These are phyloP conservation scores for Metarhizium guizhouense DNA, from an alignment of 2,329 filamentous ascomycete species.

Conservation along the genomic window DNA sequence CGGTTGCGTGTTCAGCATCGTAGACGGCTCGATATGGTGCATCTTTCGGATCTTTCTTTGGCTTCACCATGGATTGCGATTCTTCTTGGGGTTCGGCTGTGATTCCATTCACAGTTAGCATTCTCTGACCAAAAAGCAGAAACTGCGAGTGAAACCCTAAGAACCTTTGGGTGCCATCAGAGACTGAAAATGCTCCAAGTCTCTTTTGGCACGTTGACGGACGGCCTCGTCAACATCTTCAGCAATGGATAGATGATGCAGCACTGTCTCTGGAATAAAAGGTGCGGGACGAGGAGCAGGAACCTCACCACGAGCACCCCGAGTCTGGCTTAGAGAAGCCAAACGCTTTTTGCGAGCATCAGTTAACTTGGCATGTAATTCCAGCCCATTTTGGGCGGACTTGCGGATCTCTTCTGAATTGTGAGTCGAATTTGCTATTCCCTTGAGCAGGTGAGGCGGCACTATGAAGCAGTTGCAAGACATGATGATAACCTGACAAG, in stretches of 20 bases:
- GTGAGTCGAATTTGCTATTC: constrained; percentile 29
- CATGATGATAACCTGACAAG: constrained; percentile 7
- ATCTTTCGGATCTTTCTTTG: constrained; percentile 12
- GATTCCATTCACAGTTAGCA: constrained; percentile 1
- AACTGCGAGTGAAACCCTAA: background rate
- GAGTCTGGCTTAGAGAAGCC: constrained; percentile 22
- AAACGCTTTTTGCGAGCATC: constrained; percentile 25
- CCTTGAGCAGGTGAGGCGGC: constrained; percentile 35
- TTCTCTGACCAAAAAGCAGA: background rate
- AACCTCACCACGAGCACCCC: constrained; percentile 13
- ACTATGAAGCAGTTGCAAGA: constrained; percentile 29
- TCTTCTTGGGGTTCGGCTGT: constrained; percentile 9
- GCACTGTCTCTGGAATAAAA: constrained; percentile 31
- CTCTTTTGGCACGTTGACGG: constrained; percentile 25
- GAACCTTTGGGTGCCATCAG: constrained; percentile 18
- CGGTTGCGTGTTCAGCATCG: constrained; percentile 28
- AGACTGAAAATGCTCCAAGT: constrained; percentile 28
- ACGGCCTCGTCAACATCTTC: constrained; percentile 29
- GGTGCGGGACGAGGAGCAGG: constrained; percentile 10
- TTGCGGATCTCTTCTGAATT: constrained; percentile 27
- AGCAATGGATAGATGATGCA: constrained; percentile 28
- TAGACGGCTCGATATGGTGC: constrained; percentile 33
- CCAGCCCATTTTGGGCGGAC: constrained; percentile 26
- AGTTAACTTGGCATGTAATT: constrained; percentile 21
- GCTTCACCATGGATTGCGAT: background rate